These are phyloP conservation scores for Stentor roeselii DNA, from an alignment of 73 alveolate species.

Conservation along the genomic window DNA sequence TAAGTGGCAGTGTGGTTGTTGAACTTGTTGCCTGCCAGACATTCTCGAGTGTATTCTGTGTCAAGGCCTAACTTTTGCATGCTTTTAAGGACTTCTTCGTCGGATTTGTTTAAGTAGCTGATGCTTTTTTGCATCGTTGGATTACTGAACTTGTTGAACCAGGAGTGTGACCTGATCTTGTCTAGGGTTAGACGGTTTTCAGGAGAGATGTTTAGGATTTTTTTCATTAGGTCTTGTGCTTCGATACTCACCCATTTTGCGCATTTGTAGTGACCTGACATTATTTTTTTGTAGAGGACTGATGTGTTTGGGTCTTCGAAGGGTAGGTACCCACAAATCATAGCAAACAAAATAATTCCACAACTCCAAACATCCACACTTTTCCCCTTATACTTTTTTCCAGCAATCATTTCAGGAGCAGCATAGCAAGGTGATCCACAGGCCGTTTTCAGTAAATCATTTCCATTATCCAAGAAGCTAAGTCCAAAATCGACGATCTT, in stretches of 20 bases:
- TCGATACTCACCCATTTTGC: conserved; percentile 53
- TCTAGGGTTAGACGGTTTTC: conserved; percentile 9
- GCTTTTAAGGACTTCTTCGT: background rate
- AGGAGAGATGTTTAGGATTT: background rate
- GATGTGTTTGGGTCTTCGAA: conserved; percentile 85
- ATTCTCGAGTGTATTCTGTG: background rate
- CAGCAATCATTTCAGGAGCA: conserved; percentile 93
- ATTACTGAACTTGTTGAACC: background rate
- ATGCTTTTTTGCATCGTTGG: background rate
- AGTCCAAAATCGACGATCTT: conserved; percentile 91
- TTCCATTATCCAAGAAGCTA: conserved; percentile 10
- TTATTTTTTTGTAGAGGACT: conserved; percentile 73
- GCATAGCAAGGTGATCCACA: conserved; percentile 94
- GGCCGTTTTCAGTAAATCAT: conserved; percentile 52
- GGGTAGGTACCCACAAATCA: conserved; percentile 92
- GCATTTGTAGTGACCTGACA: conserved; percentile 63
- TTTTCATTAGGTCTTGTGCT: conserved; percentile 3
- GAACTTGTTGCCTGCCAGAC: background rate
- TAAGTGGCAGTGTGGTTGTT: background rate
- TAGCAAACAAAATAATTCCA: conserved; percentile 88
- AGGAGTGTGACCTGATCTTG: background rate
- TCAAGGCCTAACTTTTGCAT: background rate
- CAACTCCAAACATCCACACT: conserved; percentile 86
- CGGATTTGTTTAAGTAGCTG: no score
- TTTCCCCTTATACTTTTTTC: conserved; percentile 64